These are phyloP conservation scores for Globisporangium okanoganense DNA, from an alignment of 352 stramenopile genomes.

Conservation along the genomic window DNA sequence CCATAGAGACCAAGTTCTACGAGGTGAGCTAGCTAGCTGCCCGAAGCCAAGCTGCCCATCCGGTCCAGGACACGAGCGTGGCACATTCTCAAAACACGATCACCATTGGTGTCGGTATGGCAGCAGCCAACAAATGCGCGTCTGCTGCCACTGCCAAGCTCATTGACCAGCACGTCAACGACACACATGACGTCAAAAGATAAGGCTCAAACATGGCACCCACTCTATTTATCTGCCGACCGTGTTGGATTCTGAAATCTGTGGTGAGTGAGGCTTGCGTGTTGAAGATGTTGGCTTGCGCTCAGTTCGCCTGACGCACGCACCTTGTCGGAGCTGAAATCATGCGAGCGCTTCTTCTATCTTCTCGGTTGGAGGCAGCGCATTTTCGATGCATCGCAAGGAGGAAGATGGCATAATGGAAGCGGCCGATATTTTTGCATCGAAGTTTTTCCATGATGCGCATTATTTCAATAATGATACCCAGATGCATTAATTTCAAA, in stretches of 20 bases:
- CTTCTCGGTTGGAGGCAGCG: not conserved
- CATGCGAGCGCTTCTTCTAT: not conserved
- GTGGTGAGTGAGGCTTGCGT: not conserved
- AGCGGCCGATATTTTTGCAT: not conserved
- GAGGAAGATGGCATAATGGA: not conserved
- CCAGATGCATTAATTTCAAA: not conserved
- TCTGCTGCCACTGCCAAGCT: too few species aligned
- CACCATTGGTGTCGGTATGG: not conserved
- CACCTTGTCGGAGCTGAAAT: not conserved
- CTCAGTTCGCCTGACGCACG: not conserved
- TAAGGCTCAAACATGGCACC: too few species aligned
- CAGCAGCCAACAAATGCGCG: not conserved
- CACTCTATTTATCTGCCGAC: too few species aligned
- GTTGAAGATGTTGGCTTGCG: not conserved
- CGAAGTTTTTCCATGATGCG: not conserved
- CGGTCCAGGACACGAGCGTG: too few species aligned
- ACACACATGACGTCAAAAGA: too few species aligned
- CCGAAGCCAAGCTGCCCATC: not conserved
- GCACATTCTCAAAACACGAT: not conserved
- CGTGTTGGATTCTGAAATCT: too few species aligned
- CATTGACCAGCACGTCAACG: not conserved
- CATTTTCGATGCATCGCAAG: not conserved
- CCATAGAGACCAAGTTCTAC: constrained; percentile 70
- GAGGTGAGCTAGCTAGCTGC: constrained; percentile 33
- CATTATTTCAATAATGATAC: not conserved